Base-by-base conservation (phyloP, 2,329 filamentous ascomycete genomes). In the Alternaria angustiovoidea region DNA sequence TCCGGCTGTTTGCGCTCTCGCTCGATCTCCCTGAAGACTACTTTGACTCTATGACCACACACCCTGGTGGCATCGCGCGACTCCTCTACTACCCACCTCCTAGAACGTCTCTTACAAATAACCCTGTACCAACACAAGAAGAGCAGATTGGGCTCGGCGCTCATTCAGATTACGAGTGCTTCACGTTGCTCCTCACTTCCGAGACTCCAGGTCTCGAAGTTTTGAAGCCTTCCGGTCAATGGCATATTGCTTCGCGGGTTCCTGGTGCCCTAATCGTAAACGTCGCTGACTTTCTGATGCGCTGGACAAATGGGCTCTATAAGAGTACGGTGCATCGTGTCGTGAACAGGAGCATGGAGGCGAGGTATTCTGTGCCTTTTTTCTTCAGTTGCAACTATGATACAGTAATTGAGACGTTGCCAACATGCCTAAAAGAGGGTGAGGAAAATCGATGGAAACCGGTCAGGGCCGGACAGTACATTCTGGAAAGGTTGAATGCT, bases 281-380 rank as follows among this genome's bases (percentile, higher is more conserved):
- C 53, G 81, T 85, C 18, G 84, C 79, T 6, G 82, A 86, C 65
- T 83, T 81, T 54, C 69, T 86, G 62, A 83, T 83, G 78, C 78
- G 83, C 16, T 83, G 82, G 73, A 84, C 83, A 1, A 86, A 86
- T 55, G 83, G 81, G 18, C 58, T 72, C 46, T 85, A 83, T 56
- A 77, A 82, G 54, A 83, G 80, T 44, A 84, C 82, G 0, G 78
- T 85, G n/a, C 84, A 85, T 61, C 72, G 82, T 2, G 83, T 81
- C 2, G 77, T 81, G 34, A 85, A 84, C 51, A 63, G 71, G 24
- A 65, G 67, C 7, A 75, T 69, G 0, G 68, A 72, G 18, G 80
- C 81, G 57, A 72, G 82, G 11, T 76, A 83, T 54, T 82, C 79
- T 44, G 79, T 83, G 26, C 79, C 82, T 0, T 83, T 84, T 51